Conservation (phyloP, 345 rosid genomes). For the Populus davidiana region DNA sequence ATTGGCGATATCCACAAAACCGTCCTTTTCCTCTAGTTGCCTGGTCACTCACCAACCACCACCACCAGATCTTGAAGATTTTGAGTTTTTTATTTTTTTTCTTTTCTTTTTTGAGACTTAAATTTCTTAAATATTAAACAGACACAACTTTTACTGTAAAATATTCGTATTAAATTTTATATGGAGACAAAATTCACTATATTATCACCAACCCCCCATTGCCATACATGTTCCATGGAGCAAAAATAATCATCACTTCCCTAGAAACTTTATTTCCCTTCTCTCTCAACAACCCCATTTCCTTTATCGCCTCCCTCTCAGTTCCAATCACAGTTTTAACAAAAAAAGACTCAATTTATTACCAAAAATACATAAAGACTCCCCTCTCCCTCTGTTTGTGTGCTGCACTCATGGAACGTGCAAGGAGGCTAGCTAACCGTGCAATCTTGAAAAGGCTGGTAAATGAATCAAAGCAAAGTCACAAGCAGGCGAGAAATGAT, state of each 20-base stretch:
- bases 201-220: conserved; percentile 36
- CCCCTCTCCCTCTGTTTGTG: background rate
- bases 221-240: conserved; percentile 25
- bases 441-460: conserved; percentile 70
- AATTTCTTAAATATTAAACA: background rate
- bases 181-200: conserved; percentile 21
- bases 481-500: conserved; percentile 29
- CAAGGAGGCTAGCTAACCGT: conserved; percentile 80
- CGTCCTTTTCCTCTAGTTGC: conserved; percentile 43
- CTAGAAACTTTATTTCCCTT: background rate
- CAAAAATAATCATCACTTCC: conserved; percentile 9
- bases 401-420: conserved; percentile 67
- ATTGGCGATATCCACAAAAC: conserved; percentile 6
- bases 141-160: background rate
- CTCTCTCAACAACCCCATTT: conserved; percentile 13
- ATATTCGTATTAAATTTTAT: background rate
- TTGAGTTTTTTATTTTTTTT: background rate
- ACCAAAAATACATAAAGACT: background rate
- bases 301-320: conserved; percentile 2
- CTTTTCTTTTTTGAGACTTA: background rate
- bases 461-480: conserved; percentile 50
- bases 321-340: background rate
- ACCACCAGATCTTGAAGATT: conserved; percentile 29
- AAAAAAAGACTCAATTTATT: background rate
- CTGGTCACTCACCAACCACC: conserved; percentile 39